Evolutionary conservation across 345 rosid genomes (phyloP).

Genomic region (Aquilaria malaccensis): DNA sequence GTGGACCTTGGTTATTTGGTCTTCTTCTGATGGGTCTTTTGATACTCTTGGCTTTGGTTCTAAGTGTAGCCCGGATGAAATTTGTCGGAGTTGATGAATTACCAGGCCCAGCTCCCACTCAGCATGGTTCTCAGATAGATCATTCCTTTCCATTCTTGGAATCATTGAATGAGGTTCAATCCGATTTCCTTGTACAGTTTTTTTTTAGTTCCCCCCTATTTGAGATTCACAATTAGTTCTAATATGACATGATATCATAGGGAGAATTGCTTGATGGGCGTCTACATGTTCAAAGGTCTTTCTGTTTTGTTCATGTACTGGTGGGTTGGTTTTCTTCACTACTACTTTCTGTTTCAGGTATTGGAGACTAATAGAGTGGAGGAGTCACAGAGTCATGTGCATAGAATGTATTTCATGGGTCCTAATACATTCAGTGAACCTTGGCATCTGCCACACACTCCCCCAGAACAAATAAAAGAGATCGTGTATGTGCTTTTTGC

Average conservation of each 20-base stretch:
- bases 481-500: conserved; percentile 60
- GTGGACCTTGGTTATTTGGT: conserved; percentile 97
- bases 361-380: conserved; percentile 97
- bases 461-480: conserved; percentile 94
- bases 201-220: not conserved
- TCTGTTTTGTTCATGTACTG: too few relatives aligned
- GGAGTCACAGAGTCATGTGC: conserved; percentile 93
- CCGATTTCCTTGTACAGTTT: conserved; percentile 10
- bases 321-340: not conserved
- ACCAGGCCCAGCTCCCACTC: conserved; percentile 89
- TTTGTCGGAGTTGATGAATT: conserved; percentile 93
- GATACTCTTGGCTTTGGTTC: conserved; percentile 86
- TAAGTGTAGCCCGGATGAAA: conserved; percentile 98
- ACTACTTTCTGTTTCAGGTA: conserved; percentile 45
- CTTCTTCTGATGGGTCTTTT: conserved; percentile 83
- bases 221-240: too few relatives aligned
- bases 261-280: too few relatives aligned
- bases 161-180: conserved; percentile 88
- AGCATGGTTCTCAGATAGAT: conserved; percentile 84
- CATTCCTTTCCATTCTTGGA: conserved; percentile 98
- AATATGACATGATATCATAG: too few relatives aligned
- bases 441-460: conserved; percentile 93
- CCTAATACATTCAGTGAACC: conserved; percentile 94
- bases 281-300: too few relatives aligned
- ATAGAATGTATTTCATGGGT: conserved; percentile 98